Percentiles rank a stretch among this genome's conserved stretches.
Evolutionary conservation across 495 filamentous ascomycete species (phyloP).

Genomic region (Aspergillus sclerotioniger): DNA sequence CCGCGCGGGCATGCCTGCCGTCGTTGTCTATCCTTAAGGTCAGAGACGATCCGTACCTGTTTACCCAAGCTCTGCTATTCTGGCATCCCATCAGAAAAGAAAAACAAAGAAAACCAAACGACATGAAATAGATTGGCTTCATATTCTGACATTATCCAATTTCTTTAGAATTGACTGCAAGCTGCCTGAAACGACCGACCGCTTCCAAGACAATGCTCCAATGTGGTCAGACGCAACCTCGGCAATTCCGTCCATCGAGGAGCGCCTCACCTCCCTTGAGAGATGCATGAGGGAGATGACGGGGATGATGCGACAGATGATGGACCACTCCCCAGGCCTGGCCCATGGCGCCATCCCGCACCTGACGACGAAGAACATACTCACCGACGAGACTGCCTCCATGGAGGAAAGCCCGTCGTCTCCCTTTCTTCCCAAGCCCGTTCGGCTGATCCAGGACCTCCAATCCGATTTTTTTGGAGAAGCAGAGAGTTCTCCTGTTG

Average conservation of each 20-base stretch:
- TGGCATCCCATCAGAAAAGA: slow-evolving; percentile 9
- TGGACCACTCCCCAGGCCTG: slow-evolving; percentile 25
- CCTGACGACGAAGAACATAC: slow-evolving; percentile 18
- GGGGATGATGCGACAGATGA: slow-evolving; percentile 38
- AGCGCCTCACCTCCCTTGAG: slow-evolving; percentile 37
- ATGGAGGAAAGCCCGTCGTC: slow-evolving; percentile 20
- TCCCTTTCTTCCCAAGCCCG: slow-evolving; percentile 31
- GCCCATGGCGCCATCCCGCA: slow-evolving; percentile 20
- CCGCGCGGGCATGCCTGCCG: slow-evolving; percentile 42
- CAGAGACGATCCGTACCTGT: not conserved
- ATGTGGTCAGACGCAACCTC: slow-evolving; percentile 36
- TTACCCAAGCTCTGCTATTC: not conserved
- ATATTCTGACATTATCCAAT: slow-evolving; percentile 15
- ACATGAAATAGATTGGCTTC: not conserved
- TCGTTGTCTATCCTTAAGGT: slow-evolving; percentile 43
- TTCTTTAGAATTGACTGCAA: slow-evolving; percentile 37
- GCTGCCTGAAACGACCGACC: slow-evolving; percentile 37
- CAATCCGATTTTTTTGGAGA: slow-evolving; percentile 38
- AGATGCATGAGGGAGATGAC: slow-evolving; percentile 42
- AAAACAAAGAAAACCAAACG: too few relatives aligned
- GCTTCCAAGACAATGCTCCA: slow-evolving; percentile 35
- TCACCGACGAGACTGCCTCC: slow-evolving; percentile 27
- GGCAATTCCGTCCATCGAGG: slow-evolving; percentile 39
- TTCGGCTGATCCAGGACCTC: slow-evolving; percentile 37
- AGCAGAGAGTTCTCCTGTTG: slow-evolving; percentile 23